These are phyloP conservation scores for Articulospora tetracladia DNA, from an alignment of 495 filamentous ascomycete genomes.

Conservation along the genomic window DNA sequence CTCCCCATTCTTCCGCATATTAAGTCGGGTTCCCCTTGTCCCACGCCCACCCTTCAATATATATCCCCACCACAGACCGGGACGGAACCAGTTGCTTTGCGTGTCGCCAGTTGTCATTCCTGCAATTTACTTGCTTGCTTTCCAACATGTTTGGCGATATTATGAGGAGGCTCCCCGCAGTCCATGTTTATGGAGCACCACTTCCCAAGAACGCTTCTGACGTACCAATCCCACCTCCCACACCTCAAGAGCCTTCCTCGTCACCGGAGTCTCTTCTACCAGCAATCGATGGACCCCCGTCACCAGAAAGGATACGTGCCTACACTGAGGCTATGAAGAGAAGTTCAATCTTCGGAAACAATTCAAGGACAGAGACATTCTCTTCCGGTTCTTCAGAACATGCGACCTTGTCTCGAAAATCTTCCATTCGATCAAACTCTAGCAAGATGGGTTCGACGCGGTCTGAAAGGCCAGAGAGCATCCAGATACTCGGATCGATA, in stretches of 20 bases:
- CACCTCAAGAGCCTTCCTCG: conserved; percentile 2
- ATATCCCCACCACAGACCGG: conserved; percentile 10
- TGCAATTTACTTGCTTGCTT: conserved; percentile 10
- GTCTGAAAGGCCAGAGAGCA: conserved; percentile 47
- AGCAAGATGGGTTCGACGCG: conserved; percentile 34
- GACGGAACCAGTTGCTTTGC: conserved; percentile 5
- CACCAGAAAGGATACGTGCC: conserved; percentile 48
- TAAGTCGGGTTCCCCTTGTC: conserved; percentile 14
- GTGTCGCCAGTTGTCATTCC: conserved; percentile 5
- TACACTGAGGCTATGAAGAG: conserved; percentile 47
- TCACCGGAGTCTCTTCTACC: conserved; percentile 34
- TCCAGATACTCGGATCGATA: conserved; percentile 49
- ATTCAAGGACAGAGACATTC: conserved; percentile 37
- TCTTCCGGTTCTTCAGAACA: conserved; percentile 20
- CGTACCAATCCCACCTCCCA: background rate
- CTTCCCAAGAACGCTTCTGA: conserved; percentile 7
- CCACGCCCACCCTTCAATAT: conserved; percentile 14
- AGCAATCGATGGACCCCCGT: conserved; percentile 48
- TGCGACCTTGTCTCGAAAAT: conserved; percentile 37
- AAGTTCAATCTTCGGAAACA: conserved; percentile 32
- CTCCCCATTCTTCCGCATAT: conserved; percentile 18
- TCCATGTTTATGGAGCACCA: background rate
- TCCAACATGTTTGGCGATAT: conserved; percentile 20
- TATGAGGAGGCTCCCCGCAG: conserved; percentile 8
- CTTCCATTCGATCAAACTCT: conserved; percentile 42